Percentiles rank a stretch among this genome's conserved stretches.
phyloP scores from a whole-genome alignment of 805 yeast genomes.

The Metschnikowia cubensis region DNA sequence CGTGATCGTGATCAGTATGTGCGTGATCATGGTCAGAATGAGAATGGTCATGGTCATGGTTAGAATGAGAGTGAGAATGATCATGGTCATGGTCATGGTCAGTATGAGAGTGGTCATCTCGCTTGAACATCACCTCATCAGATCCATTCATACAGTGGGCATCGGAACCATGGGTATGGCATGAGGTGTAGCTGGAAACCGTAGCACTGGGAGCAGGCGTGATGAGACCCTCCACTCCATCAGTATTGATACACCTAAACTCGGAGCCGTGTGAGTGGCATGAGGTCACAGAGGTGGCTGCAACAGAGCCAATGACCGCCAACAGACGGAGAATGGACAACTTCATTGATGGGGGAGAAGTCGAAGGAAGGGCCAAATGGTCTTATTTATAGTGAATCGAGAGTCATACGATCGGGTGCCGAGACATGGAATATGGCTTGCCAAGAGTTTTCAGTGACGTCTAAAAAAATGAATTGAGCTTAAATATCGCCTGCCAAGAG shows the following conservation, averaged over 20 bases:
- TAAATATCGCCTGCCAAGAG: background rate
- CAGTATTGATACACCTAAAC: constrained; percentile 1
- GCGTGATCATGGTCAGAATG: background rate
- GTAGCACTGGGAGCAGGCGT: constrained; percentile 3
- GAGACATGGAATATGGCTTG: background rate
- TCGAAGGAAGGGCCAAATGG: too few relatives aligned
- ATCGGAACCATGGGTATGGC: constrained; percentile 3
- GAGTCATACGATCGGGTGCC: too few relatives aligned
- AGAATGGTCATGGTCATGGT: background rate
- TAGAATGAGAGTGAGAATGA: background rate
- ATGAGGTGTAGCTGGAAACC: constrained; percentile 2
- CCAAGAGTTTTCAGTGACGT: background rate
- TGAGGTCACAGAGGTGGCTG: constrained; percentile 2
- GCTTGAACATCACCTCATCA: constrained; percentile 1
- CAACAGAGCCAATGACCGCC: background rate
- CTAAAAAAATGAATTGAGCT: background rate
- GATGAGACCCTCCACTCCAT: constrained; percentile 5
- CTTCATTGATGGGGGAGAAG: background rate
- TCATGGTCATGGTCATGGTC: background rate
- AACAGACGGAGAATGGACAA: background rate
- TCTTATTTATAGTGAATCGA: too few relatives aligned
- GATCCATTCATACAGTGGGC: constrained; percentile 5
- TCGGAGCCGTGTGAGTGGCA: constrained; percentile 5
- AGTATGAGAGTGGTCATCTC: background rate
- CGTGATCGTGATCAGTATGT: background rate